Conservation (phyloP, 805 yeast species). For the Candida palmyrensis region DNA sequence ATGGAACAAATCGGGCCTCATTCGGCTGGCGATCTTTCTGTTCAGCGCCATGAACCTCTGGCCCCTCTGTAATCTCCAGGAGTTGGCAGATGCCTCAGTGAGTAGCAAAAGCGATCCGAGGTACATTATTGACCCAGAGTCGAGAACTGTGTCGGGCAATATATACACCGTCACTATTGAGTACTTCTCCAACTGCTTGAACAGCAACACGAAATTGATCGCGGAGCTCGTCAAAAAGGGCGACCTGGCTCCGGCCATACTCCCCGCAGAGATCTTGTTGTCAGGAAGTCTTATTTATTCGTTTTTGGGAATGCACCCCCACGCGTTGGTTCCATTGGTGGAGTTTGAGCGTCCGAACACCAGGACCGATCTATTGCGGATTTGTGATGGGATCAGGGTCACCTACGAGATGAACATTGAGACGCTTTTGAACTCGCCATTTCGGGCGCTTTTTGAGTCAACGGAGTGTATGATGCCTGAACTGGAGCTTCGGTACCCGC, state of each 20-base stretch:
- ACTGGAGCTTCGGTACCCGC: conserved; percentile 3
- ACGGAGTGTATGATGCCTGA: conserved; percentile 6
- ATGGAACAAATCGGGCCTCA: conserved; percentile 19
- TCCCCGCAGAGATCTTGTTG: conserved; percentile 11
- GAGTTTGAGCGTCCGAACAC: conserved; percentile 12
- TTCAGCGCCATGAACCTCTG: conserved; percentile 21
- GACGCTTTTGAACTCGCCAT: conserved; percentile 5
- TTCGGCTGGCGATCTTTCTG: conserved; percentile 20
- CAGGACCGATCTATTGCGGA: conserved; percentile 17
- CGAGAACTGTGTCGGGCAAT: conserved; percentile 1
- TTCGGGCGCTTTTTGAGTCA: conserved; percentile 4
- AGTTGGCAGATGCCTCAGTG: conserved; percentile 6
- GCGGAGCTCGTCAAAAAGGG: conserved; percentile 1
- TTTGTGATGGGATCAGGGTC: conserved; percentile 13
- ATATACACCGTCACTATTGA: conserved; percentile 6
- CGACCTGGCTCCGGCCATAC: background rate
- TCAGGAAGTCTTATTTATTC: conserved; percentile 21
- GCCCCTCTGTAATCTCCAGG: conserved; percentile 15
- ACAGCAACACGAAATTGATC: background rate
- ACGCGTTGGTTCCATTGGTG: conserved; percentile 22
- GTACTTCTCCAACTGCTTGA: conserved; percentile 1
- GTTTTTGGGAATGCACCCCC: conserved; percentile 28
- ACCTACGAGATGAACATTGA: conserved; percentile 7
- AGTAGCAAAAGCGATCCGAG: background rate
- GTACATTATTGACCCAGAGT: background rate